Percentiles rank a stretch among this genome's conserved stretches.
Conservation (phyloP, 192 early-diverging fungal species). For the Coemansia sp. region DNA sequence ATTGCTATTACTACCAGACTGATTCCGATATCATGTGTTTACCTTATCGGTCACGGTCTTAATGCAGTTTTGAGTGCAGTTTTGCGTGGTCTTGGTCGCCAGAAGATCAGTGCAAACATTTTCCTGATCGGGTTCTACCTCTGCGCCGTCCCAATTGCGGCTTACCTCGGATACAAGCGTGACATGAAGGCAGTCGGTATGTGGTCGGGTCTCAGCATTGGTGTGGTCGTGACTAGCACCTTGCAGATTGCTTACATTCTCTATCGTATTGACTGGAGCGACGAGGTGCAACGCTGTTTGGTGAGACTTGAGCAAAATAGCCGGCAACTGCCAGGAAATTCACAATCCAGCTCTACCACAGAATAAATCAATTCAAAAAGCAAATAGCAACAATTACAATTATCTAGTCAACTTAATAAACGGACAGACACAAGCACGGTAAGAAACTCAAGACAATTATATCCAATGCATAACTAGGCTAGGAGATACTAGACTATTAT, state of each 20-base stretch:
- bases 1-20: conserved; percentile 62
- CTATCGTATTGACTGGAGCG: conserved; percentile 22
- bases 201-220: conserved; percentile 26
- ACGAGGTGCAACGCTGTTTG: conserved; percentile 17
- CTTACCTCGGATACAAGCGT: conserved; percentile 37
- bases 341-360: background rate
- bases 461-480: no score
- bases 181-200: conserved; percentile 17
- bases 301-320: conserved; percentile 9
- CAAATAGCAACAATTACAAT: no score
- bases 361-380: background rate
- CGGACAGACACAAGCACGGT: no score
- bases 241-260: conserved; percentile 20
- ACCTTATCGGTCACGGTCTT: conserved; percentile 55
- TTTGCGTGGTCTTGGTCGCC: no score
- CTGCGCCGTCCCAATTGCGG: conserved; percentile 42
- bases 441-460: no score
- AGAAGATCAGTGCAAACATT: no score
- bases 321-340: background rate
- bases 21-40: conserved; percentile 67
- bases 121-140: conserved; percentile 47
- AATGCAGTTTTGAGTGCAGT: conserved; percentile 54
- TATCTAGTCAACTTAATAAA: no score
- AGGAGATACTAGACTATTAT: no score
- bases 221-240: conserved; percentile 5